Evolutionary conservation across 2,329 filamentous ascomycete species (phyloP).

Genomic region (Trichoderma breve): DNA sequence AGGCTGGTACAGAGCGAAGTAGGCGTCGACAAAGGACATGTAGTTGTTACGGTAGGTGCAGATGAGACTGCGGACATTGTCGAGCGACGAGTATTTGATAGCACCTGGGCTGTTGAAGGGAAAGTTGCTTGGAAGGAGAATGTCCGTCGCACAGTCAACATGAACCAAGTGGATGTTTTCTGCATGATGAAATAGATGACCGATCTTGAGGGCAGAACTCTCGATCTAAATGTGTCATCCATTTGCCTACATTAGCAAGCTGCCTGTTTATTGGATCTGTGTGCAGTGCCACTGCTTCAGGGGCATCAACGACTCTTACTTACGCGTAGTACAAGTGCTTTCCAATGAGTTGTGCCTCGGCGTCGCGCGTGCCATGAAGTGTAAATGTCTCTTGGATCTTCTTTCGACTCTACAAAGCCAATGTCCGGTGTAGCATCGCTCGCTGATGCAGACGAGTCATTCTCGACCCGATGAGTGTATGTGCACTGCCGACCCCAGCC

Average conservation of each 20-base stretch:
- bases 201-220: neutral
- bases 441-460: neutral
- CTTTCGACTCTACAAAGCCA: neutral
- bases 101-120: neutral
- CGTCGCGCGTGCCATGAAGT: neutral
- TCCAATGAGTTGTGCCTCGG: slow-evolving; percentile 2
- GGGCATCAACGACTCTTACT: neutral
- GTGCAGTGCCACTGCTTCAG: neutral
- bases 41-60: neutral
- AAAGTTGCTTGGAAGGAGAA: slow-evolving; percentile 3
- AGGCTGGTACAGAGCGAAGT: neutral
- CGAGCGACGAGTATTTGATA: neutral
- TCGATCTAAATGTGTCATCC: neutral
- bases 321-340: neutral
- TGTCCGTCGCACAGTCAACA: neutral
- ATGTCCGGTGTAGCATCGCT: neutral
- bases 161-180: neutral
- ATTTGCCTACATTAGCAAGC: neutral
- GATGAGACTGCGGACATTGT: neutral
- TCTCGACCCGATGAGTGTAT: neutral
- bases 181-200: neutral
- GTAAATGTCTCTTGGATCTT: neutral
- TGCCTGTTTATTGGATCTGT: no score
- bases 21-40: neutral
- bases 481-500: neutral